These are phyloP conservation scores for Suillus bovinus DNA, from an alignment of 768 basidiomycete species.

Conservation along the genomic window DNA sequence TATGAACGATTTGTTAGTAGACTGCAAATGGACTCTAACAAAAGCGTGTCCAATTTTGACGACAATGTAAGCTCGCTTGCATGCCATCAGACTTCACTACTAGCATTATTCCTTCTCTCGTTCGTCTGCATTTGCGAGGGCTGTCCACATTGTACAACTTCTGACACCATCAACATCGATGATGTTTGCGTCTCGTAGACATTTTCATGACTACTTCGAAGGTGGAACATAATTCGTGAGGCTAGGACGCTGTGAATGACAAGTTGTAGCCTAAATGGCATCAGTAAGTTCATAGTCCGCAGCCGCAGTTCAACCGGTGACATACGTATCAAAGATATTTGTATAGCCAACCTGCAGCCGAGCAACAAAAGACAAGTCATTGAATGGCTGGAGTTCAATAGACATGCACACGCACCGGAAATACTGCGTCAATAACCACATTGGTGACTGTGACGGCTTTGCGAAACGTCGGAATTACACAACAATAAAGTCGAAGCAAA, in stretches of 20 bases:
- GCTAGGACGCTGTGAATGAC: slow-evolving; percentile 28
- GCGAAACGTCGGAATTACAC: background rate
- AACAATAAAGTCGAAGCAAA: background rate
- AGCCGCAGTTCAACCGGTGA: background rate
- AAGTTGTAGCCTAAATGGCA: slow-evolving; percentile 16
- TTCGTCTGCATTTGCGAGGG: background rate
- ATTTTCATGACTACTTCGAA: slow-evolving; percentile 19
- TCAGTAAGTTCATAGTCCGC: background rate
- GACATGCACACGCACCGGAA: slow-evolving; percentile 13
- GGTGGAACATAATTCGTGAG: slow-evolving; percentile 31
- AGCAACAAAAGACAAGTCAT: background rate
- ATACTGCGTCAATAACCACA: slow-evolving; percentile 7
- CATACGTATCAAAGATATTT: slow-evolving; percentile 1
- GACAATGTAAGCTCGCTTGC: background rate
- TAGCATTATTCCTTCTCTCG: background rate
- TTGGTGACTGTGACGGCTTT: slow-evolving; percentile 21
- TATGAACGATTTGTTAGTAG: background rate
- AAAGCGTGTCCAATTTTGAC: background rate
- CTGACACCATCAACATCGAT: no score
- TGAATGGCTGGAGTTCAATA: background rate
- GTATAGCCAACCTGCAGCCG: background rate
- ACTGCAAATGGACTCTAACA: background rate
- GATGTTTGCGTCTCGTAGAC: background rate
- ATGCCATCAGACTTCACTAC: background rate
- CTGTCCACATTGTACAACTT: background rate